Evolutionary conservation across 2,329 filamentous ascomycete species (phyloP), one percentile per base, ranked within the genome.

Genomic region (Aspergillus terreus): DNA sequence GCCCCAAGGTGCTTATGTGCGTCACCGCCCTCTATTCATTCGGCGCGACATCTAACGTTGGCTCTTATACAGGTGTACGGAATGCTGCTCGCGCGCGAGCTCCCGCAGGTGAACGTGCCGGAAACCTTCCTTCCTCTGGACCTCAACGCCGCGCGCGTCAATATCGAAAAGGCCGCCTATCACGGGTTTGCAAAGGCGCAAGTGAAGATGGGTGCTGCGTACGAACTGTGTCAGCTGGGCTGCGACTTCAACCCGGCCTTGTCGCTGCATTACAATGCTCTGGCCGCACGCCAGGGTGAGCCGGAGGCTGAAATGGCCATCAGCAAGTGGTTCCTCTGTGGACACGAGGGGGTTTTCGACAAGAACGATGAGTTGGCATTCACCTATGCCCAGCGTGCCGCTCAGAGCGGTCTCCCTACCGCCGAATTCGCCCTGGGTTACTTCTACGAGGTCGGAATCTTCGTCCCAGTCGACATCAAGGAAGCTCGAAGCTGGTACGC

Each of bases 241-340:
- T 97, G 92, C 71, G 91, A 96, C 58, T 99, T 99, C 71, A 91
- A 95, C 63, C 92, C 94, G 1, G 87, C 90, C 0, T 81, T 95
- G 52, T 97, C 92, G 1, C 74, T 99, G 49, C 94, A 99, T 68
- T 99, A 99, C 76, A 96, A 97, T 65, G 90, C 90, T 35, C 80
- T 99, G 30, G 92, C 94, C 19, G 88, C 94, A 11, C 86, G 88
- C 58, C 94, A 97, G 73, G 92, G 92, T 15, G 91, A 97, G 63
- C 80, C 91, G 0, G 94, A 99, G 69, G 94, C 92, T 0, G 91
- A 96, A 54, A 88, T 99, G 73, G 91, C 92, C 25, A 91, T 99
- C 55, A 97, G 92, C 72, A 94, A 96, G 71, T 99, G 94, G 94
- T 99, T 97, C 67, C 79, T 99, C 25, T 97, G 95, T 64, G 94